A percentile compares a stretch with the other conserved stretches of the same genome.
Conservation (phyloP, 306 rosid genomes). For the Cotoneaster glaucophyllus region DNA sequence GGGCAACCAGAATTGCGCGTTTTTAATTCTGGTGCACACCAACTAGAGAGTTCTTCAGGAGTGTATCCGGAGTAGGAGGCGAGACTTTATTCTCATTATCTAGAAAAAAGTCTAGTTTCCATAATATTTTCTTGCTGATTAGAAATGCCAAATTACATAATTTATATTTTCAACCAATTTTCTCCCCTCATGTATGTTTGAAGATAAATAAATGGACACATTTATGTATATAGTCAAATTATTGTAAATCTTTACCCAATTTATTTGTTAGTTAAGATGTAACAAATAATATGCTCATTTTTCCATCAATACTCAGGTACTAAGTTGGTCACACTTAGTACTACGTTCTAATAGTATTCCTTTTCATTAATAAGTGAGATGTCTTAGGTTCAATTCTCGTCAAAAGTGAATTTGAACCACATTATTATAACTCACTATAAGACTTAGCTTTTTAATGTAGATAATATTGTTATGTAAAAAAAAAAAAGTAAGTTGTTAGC, state of each 20-base stretch:
- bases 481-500: no score
- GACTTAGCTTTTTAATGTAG: no score
- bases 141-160: no score
- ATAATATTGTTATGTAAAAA: no score
- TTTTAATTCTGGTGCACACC: not conserved
- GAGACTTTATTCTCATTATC: not conserved
- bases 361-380: rapidly evolving
- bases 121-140: no score
- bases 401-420: rapidly evolving
- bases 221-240: no score
- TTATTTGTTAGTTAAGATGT: not conserved
- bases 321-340: not conserved
- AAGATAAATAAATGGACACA: not conserved
- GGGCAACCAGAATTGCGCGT: no score
- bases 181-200: not conserved
- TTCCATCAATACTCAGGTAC: not conserved
- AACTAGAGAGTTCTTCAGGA: no score
- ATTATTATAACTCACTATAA: no score
- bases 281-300: not conserved
- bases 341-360: rapidly evolving
- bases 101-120: not conserved
- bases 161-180: no score
- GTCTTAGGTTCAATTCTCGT: no score
- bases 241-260: not conserved
- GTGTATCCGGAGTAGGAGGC: not conserved